Evolutionary conservation across 2,329 filamentous ascomycete genomes (phyloP), one percentile per base, ranked within the genome.

Genomic region (Trichoderma citrinoviride): DNA sequence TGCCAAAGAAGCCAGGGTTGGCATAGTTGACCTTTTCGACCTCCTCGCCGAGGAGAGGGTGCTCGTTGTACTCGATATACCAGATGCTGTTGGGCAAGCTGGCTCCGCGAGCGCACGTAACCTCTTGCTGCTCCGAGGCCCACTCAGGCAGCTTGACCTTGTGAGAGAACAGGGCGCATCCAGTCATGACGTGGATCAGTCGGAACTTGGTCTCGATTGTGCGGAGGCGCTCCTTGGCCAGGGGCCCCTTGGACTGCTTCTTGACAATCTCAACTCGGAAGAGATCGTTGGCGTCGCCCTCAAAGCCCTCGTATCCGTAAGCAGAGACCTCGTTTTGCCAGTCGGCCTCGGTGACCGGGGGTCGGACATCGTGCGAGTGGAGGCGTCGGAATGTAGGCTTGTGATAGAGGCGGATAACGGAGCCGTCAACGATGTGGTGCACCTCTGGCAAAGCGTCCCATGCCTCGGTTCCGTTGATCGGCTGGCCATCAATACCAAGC

Each of bases 91-190:
- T 99, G 63, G 95, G 95, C 43, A 97, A 81, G 67, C 93, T 97
- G 71, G 93, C 95, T 54, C 91, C 90, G 71, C 89, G 90, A 7
- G 95, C 95, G 75, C 95, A 99, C 21, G 94, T 98, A n/a, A 99
- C 95, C 78, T 99, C 95, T 77, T 99, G 95, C 77, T 99, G 95
- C 77, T 98, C 95, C 60, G 90, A 99, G 53, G 91, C 95, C 95
- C 95, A 99, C 3, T 96, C 93, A 3, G 95, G 95, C 65, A 99
- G 88, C 82, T 99, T 99, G 76, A 98, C 93, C 81, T 97, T 98
- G 84, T 99, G 95, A 0, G 94, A 98, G 83, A 99, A 99, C 25
- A 99, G 84, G 14, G 90, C 91, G 75, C 95, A 99, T 53, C 94
- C 93, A 68, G 93, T 97, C 95, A 99, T 98, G 75, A 97, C 80